Base-by-base conservation (phyloP, 2,329 filamentous ascomycete genomes). In the Neospermospora avenae region DNA sequence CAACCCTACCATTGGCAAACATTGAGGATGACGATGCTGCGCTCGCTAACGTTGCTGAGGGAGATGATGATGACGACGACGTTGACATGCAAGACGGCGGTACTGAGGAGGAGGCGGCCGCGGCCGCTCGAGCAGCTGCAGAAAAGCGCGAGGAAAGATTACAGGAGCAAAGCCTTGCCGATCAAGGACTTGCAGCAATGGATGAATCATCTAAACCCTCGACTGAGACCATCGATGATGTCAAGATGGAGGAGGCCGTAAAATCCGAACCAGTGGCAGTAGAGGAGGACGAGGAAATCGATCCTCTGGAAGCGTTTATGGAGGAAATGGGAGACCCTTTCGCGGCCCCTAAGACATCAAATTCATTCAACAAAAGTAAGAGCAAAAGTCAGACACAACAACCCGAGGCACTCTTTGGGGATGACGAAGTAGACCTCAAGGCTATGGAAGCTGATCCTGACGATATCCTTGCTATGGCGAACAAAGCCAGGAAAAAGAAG, bases 251-350 rank as follows among this genome's bases (percentile, higher is more conserved):
- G 45, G 74, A 76, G 10, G 48, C 63, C 18, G 64, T 52, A 37
- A 64, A 68, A 18, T 67, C 66, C 14, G 58, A 66, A 2, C 60
- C 69, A 22, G 34, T 58, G 10, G 28, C 64, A 13, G 76, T 84
- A 61, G 84, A 86, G 66, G 74, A 75, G 58, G 87, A 91, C 57
- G 90, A 92, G 48, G 85, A 90, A 34, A 77, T 95, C 37, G 95
- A 99, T 73, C 91, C 95, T 7, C 79, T 99, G 39, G 95, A 99
- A 77, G 93, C 92, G n/a, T 99, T 96, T 77, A 99, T 99, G 95
- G 80, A 82, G 57, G 74, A 81, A 41, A 75, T 89, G 53, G 77
- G 77, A 3, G 81, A 84, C 58, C 74, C 82, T 16, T 74, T 74
- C 46, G 75, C 77, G 10, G 70, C 73, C n/a, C 78, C 75, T 60